phyloP scores from a whole-genome alignment of 1,139 yeast genomes.

The Sugiyamaella grinbergsii region DNA sequence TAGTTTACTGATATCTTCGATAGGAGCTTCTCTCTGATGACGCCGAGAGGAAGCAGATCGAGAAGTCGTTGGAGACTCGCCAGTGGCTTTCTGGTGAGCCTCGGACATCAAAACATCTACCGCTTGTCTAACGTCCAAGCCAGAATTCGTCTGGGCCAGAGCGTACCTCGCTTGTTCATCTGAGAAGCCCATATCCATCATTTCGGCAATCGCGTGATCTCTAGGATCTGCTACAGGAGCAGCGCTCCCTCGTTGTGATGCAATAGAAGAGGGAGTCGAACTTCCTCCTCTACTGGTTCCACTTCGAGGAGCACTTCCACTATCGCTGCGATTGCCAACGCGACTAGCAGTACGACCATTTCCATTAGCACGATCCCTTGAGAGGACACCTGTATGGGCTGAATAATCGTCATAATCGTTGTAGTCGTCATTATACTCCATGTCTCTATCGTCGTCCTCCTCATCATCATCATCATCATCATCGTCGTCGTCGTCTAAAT shows the following conservation, averaged over 20 bases:
- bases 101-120: slow-evolving; percentile 66
- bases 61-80: slow-evolving; percentile 13
- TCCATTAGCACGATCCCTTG: neutral
- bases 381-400: slow-evolving; percentile 1
- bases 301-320: neutral
- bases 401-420: slow-evolving; percentile 10
- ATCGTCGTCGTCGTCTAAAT: neutral
- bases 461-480: neutral
- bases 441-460: neutral
- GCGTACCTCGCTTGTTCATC: slow-evolving; percentile 64
- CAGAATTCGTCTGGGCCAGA: slow-evolving; percentile 53
- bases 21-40: slow-evolving; percentile 5
- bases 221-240: slow-evolving; percentile 33
- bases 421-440: slow-evolving; percentile 7
- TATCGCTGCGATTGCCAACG: neutral
- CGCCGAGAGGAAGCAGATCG: slow-evolving; percentile 23
- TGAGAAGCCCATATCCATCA: slow-evolving; percentile 79
- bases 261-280: slow-evolving; percentile 5
- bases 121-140: slow-evolving; percentile 64
- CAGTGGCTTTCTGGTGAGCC: slow-evolving; percentile 49
- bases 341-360: too few relatives aligned
- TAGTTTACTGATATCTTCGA: slow-evolving; percentile 46
- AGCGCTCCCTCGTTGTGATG: neutral
- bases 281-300: neutral
- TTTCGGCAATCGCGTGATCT: slow-evolving; percentile 66